Conservation (phyloP, 345 rosid species). For the Bruguiera parviflora region DNA sequence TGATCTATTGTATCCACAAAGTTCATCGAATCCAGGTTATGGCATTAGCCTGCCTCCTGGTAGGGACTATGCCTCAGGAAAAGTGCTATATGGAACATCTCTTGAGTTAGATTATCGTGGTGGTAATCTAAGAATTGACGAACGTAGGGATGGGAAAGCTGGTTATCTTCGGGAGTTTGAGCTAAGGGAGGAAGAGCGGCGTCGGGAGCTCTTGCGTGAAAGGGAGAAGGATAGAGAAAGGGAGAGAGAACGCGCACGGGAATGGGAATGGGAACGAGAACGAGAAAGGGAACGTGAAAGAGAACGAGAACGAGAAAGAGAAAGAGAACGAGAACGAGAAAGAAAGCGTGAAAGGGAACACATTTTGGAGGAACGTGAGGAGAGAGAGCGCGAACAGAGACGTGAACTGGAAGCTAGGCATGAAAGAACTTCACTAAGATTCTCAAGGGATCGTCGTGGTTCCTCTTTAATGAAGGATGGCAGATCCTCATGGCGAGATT, state of each 20-base stretch:
- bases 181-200: constrained; percentile 89
- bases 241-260: constrained; percentile 46
- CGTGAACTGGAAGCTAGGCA: constrained; percentile 57
- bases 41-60: constrained; percentile 99
- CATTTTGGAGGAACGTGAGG: constrained; percentile 66
- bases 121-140: constrained; percentile 59
- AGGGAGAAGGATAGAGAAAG: constrained; percentile 77
- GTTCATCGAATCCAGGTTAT: constrained; percentile 88
- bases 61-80: constrained; percentile 85
- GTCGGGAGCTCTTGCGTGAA: constrained; percentile 65
- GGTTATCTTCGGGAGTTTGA: constrained; percentile 94
- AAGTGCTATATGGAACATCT: constrained; percentile 68
- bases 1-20: constrained; percentile 62
- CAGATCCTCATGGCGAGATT: constrained; percentile 57
- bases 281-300: constrained; percentile 9
- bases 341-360: constrained; percentile 63
- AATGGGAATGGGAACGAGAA: constrained; percentile 32
- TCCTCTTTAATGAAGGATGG: constrained; percentile 63
- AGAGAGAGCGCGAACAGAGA: constrained; percentile 72
- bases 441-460: constrained; percentile 70
- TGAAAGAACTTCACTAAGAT: constrained; percentile 63
- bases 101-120: constrained; percentile 69
- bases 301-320: constrained; percentile 36
- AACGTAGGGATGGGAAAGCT: constrained; percentile 80
- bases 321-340: constrained; percentile 45